phyloP scores from a whole-genome alignment of 331 rosid genomes.

The Saraca asoca region DNA sequence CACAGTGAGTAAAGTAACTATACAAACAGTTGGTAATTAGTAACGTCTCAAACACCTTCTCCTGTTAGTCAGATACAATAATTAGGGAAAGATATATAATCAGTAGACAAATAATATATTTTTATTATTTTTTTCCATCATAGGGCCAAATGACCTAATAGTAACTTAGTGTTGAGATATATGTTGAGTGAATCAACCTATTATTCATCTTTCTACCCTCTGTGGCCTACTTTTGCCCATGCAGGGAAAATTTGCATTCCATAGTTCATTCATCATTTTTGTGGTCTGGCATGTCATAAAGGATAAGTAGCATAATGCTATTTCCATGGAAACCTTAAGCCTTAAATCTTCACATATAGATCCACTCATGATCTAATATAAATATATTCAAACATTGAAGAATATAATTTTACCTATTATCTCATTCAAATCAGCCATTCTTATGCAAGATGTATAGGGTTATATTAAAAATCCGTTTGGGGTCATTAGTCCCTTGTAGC shows the following conservation, averaged over 20 bases:
- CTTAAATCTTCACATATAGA: no score
- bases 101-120: neutral
- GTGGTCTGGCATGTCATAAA: neutral
- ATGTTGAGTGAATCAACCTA: neutral
- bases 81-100: conserved; percentile 1
- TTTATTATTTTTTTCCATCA: conserved; percentile 20
- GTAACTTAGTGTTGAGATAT: neutral
- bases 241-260: conserved; percentile 5
- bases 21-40: conserved; percentile 24
- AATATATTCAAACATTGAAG: no score
- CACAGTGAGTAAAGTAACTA: conserved; percentile 46
- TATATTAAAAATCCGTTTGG: no score
- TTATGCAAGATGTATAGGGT: no score
- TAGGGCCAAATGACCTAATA: neutral
- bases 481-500: neutral
- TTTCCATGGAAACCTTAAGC: neutral
- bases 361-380: no score
- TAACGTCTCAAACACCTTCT: conserved; percentile 21
- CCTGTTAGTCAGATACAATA: neutral
- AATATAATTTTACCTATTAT: neutral
- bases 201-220: conserved; percentile 5
- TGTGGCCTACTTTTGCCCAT: conserved; percentile 18
- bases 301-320: conserved; percentile 15
- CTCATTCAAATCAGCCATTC: no score
- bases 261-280: conserved; percentile 4